Evolutionary conservation across 371 early-diverging fungal species (phyloP), one percentile per base, ranked within the genome.

Genomic region (Actinomortierella ambigua): DNA sequence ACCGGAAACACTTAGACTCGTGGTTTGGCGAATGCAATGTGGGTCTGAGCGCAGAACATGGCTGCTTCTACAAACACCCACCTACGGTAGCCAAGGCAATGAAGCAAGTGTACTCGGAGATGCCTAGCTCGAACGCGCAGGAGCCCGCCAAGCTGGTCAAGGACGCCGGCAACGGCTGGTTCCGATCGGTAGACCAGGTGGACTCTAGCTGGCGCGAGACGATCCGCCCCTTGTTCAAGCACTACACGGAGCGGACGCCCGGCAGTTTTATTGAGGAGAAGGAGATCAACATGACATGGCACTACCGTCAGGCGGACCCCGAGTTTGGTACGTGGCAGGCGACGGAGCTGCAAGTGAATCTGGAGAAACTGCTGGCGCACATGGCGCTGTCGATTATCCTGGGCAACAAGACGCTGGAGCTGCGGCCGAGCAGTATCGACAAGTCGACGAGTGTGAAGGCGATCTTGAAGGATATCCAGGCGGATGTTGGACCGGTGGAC

Each of bases 1-100:
- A 84, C 50, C 86, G 95, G 27, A 81, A 83, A 20, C 92, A 94
- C 62, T 82, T 98, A 68, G 94, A 93, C 62, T 59, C 78, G 11
- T 97, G 98, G 98, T 97, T 98, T 70, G 86, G 83, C 24, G 86
- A 85, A 15, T 85, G 91, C 4, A 91, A 87, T 40, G 84, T 97
- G 7, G 99, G 98, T 0, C 81, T 98, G 20, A 88, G 90, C 4
- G 95, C 96, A 5, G 98, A 98, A 75, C 97, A 97, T 69, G 99
- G 99, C 8, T 93, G 95, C 66, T 97, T 96, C 79, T 90, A 88
- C 80, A 85, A 89, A 51, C 94, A 96, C 52, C 95, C 98, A 3
- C 71, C 71, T n/a, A 66, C 67, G 7, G 69, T 80, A 8, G 62
- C 66, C n/a, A 62, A 69, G 40, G 62, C 62, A 0, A 73, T 73